phyloP scores from a whole-genome alignment of 164 flowering plant genomes.

The Sedum album region DNA sequence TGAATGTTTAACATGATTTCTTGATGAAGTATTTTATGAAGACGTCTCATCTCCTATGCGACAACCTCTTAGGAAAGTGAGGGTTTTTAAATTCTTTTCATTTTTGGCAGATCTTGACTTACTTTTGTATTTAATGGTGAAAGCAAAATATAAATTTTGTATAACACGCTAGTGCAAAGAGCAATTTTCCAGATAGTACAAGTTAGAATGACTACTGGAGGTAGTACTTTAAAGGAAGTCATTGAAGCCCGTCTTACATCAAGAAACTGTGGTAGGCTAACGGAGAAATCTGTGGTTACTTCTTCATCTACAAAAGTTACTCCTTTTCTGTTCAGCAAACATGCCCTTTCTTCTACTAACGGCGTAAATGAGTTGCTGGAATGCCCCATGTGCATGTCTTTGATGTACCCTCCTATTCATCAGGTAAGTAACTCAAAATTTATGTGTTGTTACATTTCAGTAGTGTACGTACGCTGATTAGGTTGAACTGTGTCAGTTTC shows the following conservation, averaged over 20 bases:
- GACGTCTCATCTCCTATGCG: neutral
- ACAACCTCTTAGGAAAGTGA: neutral
- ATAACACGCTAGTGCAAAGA: neutral
- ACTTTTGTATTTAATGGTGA: neutral
- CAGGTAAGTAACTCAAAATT: neutral
- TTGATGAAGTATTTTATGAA: neutral
- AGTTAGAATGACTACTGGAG: slow-evolving; percentile 1
- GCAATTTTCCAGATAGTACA: neutral
- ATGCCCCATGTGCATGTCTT: neutral
- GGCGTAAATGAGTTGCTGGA: slow-evolving; percentile 7
- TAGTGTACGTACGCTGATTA: neutral
- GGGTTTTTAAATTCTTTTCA: neutral
- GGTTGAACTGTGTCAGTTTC: neutral
- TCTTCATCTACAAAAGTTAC: neutral
- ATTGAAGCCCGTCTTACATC: neutral
- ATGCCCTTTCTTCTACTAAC: slow-evolving; percentile 2
- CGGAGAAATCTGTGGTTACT: neutral
- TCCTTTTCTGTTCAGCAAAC: neutral
- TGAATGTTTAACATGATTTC: neutral
- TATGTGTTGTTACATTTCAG: neutral
- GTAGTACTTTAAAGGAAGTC: slow-evolving; percentile 4
- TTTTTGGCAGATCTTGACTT: neutral
- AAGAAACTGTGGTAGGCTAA: neutral
- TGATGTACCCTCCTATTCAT: slow-evolving; percentile 7
- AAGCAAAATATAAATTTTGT: neutral